These are phyloP conservation scores for Volutella citrinella DNA, from an alignment of 2,329 filamentous ascomycete species.

Conservation along the genomic window DNA sequence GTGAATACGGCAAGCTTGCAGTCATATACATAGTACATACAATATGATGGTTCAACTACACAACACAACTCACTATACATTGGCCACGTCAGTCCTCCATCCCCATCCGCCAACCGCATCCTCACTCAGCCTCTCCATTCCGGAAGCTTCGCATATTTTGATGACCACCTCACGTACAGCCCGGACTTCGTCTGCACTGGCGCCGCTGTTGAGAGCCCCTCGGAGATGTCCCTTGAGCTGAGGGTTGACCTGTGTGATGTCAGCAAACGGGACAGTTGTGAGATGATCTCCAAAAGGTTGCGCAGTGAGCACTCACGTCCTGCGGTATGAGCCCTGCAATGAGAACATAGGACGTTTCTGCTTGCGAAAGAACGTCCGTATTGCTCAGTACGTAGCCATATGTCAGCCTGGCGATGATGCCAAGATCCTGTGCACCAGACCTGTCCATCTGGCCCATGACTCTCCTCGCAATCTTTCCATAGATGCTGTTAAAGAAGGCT, in stretches of 20 bases:
- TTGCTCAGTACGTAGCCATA: slow-evolving; percentile 25
- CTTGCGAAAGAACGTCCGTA: slow-evolving; percentile 20
- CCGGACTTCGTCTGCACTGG: slow-evolving; percentile 22
- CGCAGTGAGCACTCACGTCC: slow-evolving; percentile 21
- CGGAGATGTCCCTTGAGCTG: slow-evolving; percentile 25
- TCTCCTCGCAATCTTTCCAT: slow-evolving; percentile 23
- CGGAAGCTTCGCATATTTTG: slow-evolving; percentile 23
- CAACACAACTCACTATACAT: no score
- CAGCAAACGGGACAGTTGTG: not conserved
- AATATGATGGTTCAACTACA: no score
- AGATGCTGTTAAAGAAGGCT: slow-evolving; percentile 20
- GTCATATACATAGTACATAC: no score
- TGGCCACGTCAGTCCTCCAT: slow-evolving; percentile 25
- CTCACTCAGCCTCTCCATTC: slow-evolving; percentile 18
- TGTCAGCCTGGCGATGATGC: slow-evolving; percentile 21
- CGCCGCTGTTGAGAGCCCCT: slow-evolving; percentile 24
- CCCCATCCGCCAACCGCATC: slow-evolving; percentile 22
- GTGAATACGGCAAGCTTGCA: no score
- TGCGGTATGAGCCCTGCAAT: slow-evolving; percentile 27
- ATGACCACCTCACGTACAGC: slow-evolving; percentile 23
- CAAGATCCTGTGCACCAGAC: slow-evolving; percentile 22
- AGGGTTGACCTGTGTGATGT: slow-evolving; percentile 20
- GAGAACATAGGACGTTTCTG: slow-evolving; percentile 24
- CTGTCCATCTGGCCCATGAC: slow-evolving; percentile 25
- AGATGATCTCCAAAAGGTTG: no score